These are phyloP conservation scores for Rhynchosporium graminicola DNA, from an alignment of 2,329 filamentous ascomycete genomes.

Conservation along the genomic window DNA sequence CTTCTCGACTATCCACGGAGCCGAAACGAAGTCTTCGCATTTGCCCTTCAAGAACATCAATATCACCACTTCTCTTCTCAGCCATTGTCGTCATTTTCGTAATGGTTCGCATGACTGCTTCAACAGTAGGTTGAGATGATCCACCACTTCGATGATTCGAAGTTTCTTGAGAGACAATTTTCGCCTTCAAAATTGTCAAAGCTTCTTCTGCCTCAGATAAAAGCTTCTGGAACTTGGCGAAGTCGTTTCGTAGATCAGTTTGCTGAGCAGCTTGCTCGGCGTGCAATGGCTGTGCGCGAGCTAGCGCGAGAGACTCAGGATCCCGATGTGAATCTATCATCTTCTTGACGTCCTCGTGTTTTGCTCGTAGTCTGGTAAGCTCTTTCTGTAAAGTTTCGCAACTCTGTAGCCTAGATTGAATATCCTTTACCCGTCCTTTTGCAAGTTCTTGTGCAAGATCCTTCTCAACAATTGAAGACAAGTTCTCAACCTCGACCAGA, in stretches of 20 bases:
- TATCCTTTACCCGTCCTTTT: constrained; percentile 65
- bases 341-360: constrained; percentile 76
- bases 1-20: constrained; percentile 47
- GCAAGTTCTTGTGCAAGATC: constrained; percentile 67
- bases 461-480: constrained; percentile 63
- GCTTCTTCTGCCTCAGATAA: constrained; percentile 79
- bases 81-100: constrained; percentile 90
- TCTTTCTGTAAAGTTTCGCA: constrained; percentile 71
- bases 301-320: constrained; percentile 63
- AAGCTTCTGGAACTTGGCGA: constrained; percentile 70
- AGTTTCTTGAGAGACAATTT: constrained; percentile 60
- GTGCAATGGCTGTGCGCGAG: constrained; percentile 72
- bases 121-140: constrained; percentile 70
- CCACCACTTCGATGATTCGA: constrained; percentile 53
- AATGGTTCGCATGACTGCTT: constrained; percentile 89
- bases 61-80: constrained; percentile 85
- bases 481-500: constrained; percentile 71
- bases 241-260: constrained; percentile 76
- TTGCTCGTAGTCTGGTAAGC: constrained; percentile 69
- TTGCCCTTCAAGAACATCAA: constrained; percentile 86
- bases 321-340: constrained; percentile 71
- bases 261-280: constrained; percentile 84
- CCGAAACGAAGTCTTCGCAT: constrained; percentile 69
- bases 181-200: constrained; percentile 75
- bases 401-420: constrained; percentile 67